Evolutionary conservation across 139 green algal genomes (phyloP), one percentile per base, ranked within the genome.

Genomic region (Haematococcus lacustris): DNA sequence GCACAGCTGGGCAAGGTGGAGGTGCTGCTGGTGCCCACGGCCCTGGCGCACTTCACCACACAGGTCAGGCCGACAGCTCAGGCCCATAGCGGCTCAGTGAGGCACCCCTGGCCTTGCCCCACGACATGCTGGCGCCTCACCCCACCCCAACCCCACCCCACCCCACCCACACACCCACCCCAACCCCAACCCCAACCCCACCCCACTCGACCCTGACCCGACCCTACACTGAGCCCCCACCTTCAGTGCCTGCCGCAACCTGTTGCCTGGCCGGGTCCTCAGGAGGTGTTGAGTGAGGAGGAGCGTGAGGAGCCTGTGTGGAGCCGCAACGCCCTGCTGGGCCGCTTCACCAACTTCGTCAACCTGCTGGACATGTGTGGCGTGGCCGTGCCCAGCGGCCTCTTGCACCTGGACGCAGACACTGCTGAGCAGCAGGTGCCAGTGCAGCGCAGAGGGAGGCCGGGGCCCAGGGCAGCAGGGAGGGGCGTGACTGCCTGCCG

Each of bases 341-440:
- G 89, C 21, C 73, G 83, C 23, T 94, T 92, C 76, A 94, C 89
- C 32, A 94, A 94, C 70, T 94, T 94, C 75, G 89, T 93, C 23
- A 94, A 94, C 70, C 82, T 93, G 50, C 63, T 91, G 67, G 89
- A 91, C 78, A 88, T 94, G 87, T 88, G 79, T 38, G 89, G 82
- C 61, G 78, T 94, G 6, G 74, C 83, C 17, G 80, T 94, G n/a
- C 89, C 84, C 13, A 87, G 79, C 7, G 83, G 79, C 9, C 35
- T 91, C 65, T 65, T 93, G 67, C 59, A 33, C 25, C 73, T 75
- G 30, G 77, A 82, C 32, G 68, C 70, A 2, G 57, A 65, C 3
- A 38, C 32, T 28, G 38, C n/a, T 28, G 66, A 40, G 38, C 40
- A 13, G 1, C 25, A 60, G 66, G 66, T 71, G 41, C 3, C 40